Conservation (phyloP, 352 stramenopile species). For the Globisporangium sylvaticum region DNA sequence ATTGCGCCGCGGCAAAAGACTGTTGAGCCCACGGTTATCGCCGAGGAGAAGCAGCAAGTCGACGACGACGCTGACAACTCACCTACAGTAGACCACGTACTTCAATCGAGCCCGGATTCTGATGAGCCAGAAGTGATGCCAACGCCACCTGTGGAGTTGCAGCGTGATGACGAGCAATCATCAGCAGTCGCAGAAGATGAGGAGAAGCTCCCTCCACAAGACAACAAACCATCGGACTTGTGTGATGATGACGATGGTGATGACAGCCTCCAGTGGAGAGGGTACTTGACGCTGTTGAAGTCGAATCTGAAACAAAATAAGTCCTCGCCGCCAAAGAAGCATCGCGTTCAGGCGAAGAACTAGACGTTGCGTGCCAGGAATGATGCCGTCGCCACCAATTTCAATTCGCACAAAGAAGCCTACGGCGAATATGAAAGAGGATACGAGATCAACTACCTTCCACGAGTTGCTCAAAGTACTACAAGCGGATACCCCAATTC, state of each 20-base stretch:
- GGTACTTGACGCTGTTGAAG: conserved; percentile 34
- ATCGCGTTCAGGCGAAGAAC: conserved; percentile 11
- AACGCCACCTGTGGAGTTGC: neutral
- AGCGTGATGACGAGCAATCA: neutral
- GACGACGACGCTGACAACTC: neutral
- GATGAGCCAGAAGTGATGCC: neutral
- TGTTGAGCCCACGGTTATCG: neutral
- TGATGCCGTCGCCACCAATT: neutral
- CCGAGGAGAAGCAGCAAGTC: neutral
- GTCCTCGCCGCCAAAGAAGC: conserved; percentile 17
- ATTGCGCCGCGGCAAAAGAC: neutral
- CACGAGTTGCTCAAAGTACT: neutral
- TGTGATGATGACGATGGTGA: neutral
- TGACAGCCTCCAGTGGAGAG: conserved; percentile 29
- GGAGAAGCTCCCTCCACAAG: neutral
- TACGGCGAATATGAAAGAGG: neutral
- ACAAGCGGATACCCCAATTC: neutral
- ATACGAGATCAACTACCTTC: neutral
- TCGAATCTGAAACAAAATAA: conserved; percentile 34
- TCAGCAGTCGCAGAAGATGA: neutral
- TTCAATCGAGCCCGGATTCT: neutral
- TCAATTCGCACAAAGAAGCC: neutral
- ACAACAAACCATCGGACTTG: neutral
- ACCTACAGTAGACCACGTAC: neutral
- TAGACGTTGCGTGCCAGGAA: neutral